Conservation (phyloP, 495 filamentous ascomycete species). For the Lasiosphaeria miniovina region DNA sequence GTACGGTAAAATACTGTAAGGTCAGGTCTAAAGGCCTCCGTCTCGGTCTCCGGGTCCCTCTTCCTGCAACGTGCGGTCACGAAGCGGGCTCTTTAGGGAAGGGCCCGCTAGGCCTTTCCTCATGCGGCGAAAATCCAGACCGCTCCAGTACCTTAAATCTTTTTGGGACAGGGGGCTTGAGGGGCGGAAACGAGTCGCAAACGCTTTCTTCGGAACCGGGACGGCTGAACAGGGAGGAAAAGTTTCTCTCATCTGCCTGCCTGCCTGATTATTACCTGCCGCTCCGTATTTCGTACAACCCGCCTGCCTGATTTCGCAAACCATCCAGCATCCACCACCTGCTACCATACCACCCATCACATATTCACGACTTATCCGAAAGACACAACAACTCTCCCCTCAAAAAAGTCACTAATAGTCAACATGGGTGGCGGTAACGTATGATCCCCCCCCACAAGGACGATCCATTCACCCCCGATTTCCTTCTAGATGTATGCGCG, state of each 20-base stretch:
- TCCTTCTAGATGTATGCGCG: not conserved
- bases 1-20: no score
- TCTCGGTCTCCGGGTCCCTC: not conserved
- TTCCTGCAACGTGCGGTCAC: not conserved
- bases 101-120: not conserved
- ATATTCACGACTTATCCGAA: not conserved
- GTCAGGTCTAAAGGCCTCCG: no score
- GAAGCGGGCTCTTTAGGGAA: not conserved
- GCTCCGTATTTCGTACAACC: not conserved
- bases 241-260: not conserved
- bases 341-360: not conserved
- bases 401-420: slow-evolving; percentile 11
- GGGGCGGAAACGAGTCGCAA: not conserved
- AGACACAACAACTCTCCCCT: not conserved
- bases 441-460: slow-evolving; percentile 23
- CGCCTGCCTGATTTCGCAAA: not conserved
- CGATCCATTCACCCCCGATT: no score
- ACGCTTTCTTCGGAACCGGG: not conserved
- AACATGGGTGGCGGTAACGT: slow-evolving; percentile 55
- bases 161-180: not conserved
- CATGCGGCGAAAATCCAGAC: not conserved
- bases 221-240: not conserved
- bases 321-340: not conserved
- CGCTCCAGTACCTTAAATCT: not conserved
- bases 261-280: not conserved